Evolutionary conservation across 257 asterid genomes (phyloP), one percentile per base, ranked within the genome.

Genomic region (Echium plantagineum): DNA sequence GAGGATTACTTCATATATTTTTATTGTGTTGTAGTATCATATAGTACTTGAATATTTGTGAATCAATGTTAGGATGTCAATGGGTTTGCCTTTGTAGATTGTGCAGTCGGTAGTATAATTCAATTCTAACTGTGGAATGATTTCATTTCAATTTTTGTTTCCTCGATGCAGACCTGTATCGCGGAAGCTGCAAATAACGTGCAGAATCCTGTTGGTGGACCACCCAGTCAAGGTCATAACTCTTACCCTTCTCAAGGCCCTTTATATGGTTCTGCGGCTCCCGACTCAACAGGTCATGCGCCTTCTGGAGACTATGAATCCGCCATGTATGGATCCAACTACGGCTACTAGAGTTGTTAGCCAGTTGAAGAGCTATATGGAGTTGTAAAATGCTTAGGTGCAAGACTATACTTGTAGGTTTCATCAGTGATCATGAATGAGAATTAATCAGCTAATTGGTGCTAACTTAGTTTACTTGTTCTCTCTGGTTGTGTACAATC

Each of bases 221-320:
- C 77, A 52, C 83, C 86, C 30, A 66, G 61, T 67, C 91, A 80
- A 68, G 82, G 80, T 68, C 85, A 88, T 57, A 81, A 79, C 69
- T 75, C 93, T 5, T 83, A 85, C 65, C 69, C 80, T 12, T 67
- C 83, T 68, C 82, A 78, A 5, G 81, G 81, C 58, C 74, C 84
- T 5, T 75, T 58, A 47, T 84, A 84, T 66, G 57, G 62, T 60
- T 78, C 87, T 22, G 67, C 83, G 7, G 60, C 67, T 7, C 64
- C 82, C 35, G 72, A 68, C 63, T 52, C 77, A 12, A 61, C 77
- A 46, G 83, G 78, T 65, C 86, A 77, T 66, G 77, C 72, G 13
- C 78, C 80, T 3, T 58, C 81, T 21, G 89, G 83, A 67, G 96
- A 84, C 59, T 83, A 84, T 58, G 79, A 67, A 64, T 74, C 86